phyloP scores from a whole-genome alignment of 2,329 filamentous ascomycete species.

The Phialophora chinensis region DNA sequence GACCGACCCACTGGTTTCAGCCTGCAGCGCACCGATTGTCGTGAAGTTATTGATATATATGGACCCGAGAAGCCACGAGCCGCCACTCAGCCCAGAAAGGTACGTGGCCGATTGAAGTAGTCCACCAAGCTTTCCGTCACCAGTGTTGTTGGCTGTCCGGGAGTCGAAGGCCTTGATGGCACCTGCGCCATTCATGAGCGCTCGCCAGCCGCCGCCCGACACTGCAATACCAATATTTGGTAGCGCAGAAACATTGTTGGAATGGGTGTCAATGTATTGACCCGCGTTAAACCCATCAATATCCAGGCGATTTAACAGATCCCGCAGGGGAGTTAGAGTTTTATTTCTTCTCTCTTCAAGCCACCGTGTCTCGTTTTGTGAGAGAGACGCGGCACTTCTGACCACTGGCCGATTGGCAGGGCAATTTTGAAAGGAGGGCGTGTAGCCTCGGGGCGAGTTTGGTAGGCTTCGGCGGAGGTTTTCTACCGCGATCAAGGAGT shows the following conservation, averaged over 20 bases:
- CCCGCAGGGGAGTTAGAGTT: slow-evolving; percentile 75
- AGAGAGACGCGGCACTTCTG: slow-evolving; percentile 67
- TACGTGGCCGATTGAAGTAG: slow-evolving; percentile 83
- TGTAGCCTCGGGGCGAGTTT: slow-evolving; percentile 71
- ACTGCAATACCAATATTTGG: slow-evolving; percentile 77
- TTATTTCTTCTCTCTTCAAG: slow-evolving; percentile 72
- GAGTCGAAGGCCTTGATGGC: slow-evolving; percentile 79
- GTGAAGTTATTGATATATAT: slow-evolving; percentile 80
- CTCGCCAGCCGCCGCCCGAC: slow-evolving; percentile 84
- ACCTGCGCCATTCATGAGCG: slow-evolving; percentile 83
- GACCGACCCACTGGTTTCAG: slow-evolving; percentile 53
- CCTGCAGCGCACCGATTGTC: slow-evolving; percentile 63
- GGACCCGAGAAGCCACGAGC: slow-evolving; percentile 83
- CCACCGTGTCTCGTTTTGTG: slow-evolving; percentile 75
- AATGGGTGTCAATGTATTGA: slow-evolving; percentile 69
- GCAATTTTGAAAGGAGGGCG: slow-evolving; percentile 71
- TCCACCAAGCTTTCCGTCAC: slow-evolving; percentile 74
- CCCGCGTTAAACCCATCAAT: slow-evolving; percentile 81
- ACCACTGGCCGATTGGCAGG: slow-evolving; percentile 72
- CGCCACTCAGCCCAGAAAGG: slow-evolving; percentile 78
- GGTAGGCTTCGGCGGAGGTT: slow-evolving; percentile 53
- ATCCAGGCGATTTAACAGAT: slow-evolving; percentile 72
- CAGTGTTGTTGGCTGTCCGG: slow-evolving; percentile 68
- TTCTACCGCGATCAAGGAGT: slow-evolving; percentile 17
- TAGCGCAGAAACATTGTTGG: slow-evolving; percentile 61